phyloP scores from a whole-genome alignment of 257 asterid species.

The Thymus mandschuricus region DNA sequence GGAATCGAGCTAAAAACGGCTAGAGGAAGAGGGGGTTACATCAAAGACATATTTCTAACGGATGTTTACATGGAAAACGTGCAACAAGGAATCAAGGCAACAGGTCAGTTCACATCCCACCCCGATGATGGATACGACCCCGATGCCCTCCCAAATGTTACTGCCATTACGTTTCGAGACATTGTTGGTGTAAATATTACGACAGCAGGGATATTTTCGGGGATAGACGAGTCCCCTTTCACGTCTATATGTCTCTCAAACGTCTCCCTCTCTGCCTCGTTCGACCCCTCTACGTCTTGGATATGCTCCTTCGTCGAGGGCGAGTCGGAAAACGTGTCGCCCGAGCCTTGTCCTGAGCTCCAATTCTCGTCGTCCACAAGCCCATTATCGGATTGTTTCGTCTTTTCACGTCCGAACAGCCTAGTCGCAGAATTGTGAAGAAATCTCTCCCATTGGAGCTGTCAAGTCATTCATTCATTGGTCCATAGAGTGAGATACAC shows the following conservation, averaged over 20 bases:
- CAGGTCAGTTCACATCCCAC: conserved; percentile 70
- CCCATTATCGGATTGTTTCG: conserved; percentile 37
- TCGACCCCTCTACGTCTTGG: conserved; percentile 54
- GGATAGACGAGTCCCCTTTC: conserved; percentile 81
- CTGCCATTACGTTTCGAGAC: conserved; percentile 57
- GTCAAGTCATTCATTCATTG: conserved; percentile 48
- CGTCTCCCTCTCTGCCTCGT: conserved; percentile 47
- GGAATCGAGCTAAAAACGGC: conserved; percentile 78
- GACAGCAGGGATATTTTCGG: conserved; percentile 65
- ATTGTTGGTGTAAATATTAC: conserved; percentile 67
- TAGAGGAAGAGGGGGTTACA: conserved; percentile 86
- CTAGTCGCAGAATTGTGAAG: conserved; percentile 51
- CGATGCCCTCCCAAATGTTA: conserved; percentile 61
- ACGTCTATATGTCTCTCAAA: conserved; percentile 72
- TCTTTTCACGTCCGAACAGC: conserved; percentile 37
- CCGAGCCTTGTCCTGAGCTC: conserved; percentile 72
- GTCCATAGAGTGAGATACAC: conserved; percentile 35
- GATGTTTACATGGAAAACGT: conserved; percentile 61
- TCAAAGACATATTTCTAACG: conserved; percentile 50
- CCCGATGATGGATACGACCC: conserved; percentile 90
- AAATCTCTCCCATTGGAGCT: conserved; percentile 7
- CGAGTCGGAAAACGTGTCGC: conserved; percentile 58
- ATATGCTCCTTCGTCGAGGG: conserved; percentile 60
- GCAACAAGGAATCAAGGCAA: conserved; percentile 62
- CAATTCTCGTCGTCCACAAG: conserved; percentile 34